Evolutionary conservation across 2,329 filamentous ascomycete genomes (phyloP).

Genomic region (Ophiostoma pallidulum): DNA sequence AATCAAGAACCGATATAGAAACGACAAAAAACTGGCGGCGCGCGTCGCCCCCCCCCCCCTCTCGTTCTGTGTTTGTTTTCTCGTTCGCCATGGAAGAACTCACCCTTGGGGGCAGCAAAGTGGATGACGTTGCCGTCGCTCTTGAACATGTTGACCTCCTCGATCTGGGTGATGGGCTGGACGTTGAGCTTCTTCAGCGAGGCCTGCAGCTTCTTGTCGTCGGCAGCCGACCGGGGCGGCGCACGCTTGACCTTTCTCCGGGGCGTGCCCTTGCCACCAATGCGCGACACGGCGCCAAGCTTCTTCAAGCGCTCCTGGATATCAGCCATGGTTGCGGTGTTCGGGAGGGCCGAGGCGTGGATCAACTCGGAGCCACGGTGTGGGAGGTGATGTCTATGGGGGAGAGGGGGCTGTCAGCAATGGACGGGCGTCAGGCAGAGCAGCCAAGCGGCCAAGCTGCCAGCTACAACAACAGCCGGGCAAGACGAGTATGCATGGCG

Average conservation of each 20-base stretch:
- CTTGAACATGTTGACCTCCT: conserved; percentile 99
- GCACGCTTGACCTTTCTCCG: conserved; percentile 98
- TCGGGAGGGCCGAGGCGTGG: not conserved
- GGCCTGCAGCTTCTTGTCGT: conserved; percentile 99
- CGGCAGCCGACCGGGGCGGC: conserved; percentile 81
- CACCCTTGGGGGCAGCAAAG: conserved; percentile 96
- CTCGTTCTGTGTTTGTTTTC: too few species aligned
- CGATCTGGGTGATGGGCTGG: conserved; percentile 97
- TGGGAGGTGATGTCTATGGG: not conserved
- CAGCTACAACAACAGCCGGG: too few species aligned
- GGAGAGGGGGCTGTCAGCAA: not conserved
- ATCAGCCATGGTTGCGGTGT: conserved; percentile 38
- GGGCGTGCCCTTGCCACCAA: conserved; percentile 94
- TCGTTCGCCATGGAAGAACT: too few species aligned
- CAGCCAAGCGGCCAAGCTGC: too few species aligned
- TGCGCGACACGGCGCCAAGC: conserved; percentile 47
- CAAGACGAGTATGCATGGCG: not conserved
- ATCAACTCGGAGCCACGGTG: conserved; percentile 14
- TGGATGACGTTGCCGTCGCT: conserved; percentile 99
- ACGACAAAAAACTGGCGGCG: too few species aligned
- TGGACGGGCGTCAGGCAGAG: too few species aligned
- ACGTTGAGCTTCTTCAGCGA: conserved; percentile 99
- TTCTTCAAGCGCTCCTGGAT: conserved; percentile 52
- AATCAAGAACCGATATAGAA: too few species aligned
- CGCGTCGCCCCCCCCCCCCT: too few species aligned